A percentile compares a stretch with the other conserved stretches of the same genome.
Evolutionary conservation across 1,284 basidiomycete species (phyloP).

Genomic region (Puccinia hordei): DNA sequence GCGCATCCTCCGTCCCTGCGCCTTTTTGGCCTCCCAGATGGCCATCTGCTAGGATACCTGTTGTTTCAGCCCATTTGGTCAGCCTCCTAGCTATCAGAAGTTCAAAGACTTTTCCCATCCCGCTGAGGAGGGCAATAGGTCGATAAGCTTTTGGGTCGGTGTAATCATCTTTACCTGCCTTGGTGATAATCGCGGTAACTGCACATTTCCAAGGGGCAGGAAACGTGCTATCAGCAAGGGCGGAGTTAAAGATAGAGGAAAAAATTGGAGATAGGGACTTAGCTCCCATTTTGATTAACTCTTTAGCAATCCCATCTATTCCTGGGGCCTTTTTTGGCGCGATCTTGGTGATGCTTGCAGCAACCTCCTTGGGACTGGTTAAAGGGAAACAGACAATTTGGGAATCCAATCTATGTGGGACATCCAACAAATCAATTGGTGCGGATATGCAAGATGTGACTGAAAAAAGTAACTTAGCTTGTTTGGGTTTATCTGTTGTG

Average conservation of each 20-base stretch:
- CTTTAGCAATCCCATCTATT: neutral
- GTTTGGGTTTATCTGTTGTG: neutral
- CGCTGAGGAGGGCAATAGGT: constrained; percentile 11
- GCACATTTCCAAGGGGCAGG: too few relatives aligned
- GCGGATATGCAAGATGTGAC: constrained; percentile 8
- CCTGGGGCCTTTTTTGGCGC: neutral
- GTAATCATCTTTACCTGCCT: constrained; percentile 7
- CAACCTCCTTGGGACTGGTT: neutral
- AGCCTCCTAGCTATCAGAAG: neutral
- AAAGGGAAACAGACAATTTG: neutral
- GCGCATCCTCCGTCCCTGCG: too few relatives aligned
- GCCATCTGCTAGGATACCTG: neutral
- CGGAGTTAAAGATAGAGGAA: too few relatives aligned
- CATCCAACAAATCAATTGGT: too few relatives aligned
- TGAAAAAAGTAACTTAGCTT: neutral
- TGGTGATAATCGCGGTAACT: too few relatives aligned
- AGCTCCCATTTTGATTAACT: too few relatives aligned
- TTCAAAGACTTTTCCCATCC: neutral
- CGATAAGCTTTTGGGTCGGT: neutral
- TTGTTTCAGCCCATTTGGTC: neutral
- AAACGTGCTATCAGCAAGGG: neutral
- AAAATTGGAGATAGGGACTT: too few relatives aligned
- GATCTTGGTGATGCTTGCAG: neutral
- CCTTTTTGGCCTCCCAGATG: neutral
- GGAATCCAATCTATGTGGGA: too few relatives aligned